Conservation (phyloP, 768 basidiomycete genomes). For the Hypholoma fasciculare region DNA sequence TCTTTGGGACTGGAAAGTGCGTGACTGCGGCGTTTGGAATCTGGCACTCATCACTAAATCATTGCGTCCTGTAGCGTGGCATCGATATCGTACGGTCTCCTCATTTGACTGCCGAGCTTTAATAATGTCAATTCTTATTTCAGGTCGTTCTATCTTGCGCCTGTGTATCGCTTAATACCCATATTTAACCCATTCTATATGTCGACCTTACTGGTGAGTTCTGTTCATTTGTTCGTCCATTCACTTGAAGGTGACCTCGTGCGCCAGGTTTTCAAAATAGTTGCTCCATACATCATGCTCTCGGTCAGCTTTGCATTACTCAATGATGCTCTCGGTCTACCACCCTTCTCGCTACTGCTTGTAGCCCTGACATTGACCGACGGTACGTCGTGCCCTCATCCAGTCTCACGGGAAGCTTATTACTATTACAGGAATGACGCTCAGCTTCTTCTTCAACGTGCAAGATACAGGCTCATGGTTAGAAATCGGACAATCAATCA, state of each 20-base stretch:
- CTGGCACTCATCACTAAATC: background rate
- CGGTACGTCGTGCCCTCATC: constrained; percentile 34
- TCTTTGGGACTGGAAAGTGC: constrained; percentile 85
- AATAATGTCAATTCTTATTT: background rate
- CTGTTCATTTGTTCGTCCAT: background rate
- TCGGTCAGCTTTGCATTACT: constrained; percentile 68
- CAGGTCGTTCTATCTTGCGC: constrained; percentile 84
- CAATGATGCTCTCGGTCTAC: constrained; percentile 65
- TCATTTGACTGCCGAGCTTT: background rate
- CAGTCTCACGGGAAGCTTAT: background rate
- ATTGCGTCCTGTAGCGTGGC: constrained; percentile 52
- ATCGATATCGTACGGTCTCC: constrained; percentile 69
- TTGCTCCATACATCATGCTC: constrained; percentile 78
- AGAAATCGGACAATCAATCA: constrained; percentile 87
- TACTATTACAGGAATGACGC: constrained; percentile 63
- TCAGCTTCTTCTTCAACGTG: constrained; percentile 83
- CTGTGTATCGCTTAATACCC: constrained; percentile 85
- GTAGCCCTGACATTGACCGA: constrained; percentile 76
- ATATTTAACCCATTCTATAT: constrained; percentile 86
- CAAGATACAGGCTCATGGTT: constrained; percentile 87
- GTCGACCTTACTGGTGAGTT: constrained; percentile 65
- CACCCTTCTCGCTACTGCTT: constrained; percentile 80
- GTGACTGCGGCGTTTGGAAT: constrained; percentile 22
- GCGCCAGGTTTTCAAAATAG: constrained; percentile 74
- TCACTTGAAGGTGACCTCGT: background rate